These are phyloP conservation scores for Aspergillus nanangensis DNA, from an alignment of 495 filamentous ascomycete species.

Conservation along the genomic window DNA sequence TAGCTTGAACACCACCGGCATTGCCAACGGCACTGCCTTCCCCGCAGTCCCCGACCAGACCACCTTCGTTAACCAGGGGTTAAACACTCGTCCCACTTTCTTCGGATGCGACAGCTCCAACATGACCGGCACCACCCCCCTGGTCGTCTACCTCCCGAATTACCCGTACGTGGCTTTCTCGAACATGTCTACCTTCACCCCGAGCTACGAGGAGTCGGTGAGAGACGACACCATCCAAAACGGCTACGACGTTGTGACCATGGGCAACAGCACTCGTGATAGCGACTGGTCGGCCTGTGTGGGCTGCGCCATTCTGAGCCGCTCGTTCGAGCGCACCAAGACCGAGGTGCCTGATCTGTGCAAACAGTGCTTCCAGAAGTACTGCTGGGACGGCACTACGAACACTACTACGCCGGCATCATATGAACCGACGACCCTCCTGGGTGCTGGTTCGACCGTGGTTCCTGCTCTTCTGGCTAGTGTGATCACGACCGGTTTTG, in stretches of 20 bases:
- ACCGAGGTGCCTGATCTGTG: slow-evolving; percentile 64
- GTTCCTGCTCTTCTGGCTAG: slow-evolving; percentile 17
- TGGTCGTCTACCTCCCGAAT: slow-evolving; percentile 91
- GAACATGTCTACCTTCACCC: slow-evolving; percentile 72
- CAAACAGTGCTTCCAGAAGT: slow-evolving; percentile 66
- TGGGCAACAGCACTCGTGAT: slow-evolving; percentile 73
- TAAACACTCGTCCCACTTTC: slow-evolving; percentile 85
- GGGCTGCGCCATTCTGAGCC: slow-evolving; percentile 79
- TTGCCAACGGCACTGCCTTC: slow-evolving; percentile 80
- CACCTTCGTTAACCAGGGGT: slow-evolving; percentile 81
- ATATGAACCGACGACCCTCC: slow-evolving; percentile 25
- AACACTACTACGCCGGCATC: slow-evolving; percentile 24
- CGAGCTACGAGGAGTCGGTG: slow-evolving; percentile 53
- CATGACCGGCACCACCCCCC: slow-evolving; percentile 46
- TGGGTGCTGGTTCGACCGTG: slow-evolving; percentile 11
- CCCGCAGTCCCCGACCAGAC: slow-evolving; percentile 75
- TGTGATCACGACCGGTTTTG: slow-evolving; percentile 18
- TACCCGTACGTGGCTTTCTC: slow-evolving; percentile 66
- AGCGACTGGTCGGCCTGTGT: slow-evolving; percentile 72
- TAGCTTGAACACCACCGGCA: slow-evolving; percentile 46
- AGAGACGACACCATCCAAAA: slow-evolving; percentile 79
- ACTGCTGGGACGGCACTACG: slow-evolving; percentile 64
- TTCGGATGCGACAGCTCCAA: slow-evolving; percentile 84
- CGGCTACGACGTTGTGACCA: slow-evolving; percentile 76
- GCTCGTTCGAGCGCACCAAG: slow-evolving; percentile 65